Base-by-base conservation (phyloP, 2,329 filamentous ascomycete genomes). In the Rhinocladiella mackenziei region DNA sequence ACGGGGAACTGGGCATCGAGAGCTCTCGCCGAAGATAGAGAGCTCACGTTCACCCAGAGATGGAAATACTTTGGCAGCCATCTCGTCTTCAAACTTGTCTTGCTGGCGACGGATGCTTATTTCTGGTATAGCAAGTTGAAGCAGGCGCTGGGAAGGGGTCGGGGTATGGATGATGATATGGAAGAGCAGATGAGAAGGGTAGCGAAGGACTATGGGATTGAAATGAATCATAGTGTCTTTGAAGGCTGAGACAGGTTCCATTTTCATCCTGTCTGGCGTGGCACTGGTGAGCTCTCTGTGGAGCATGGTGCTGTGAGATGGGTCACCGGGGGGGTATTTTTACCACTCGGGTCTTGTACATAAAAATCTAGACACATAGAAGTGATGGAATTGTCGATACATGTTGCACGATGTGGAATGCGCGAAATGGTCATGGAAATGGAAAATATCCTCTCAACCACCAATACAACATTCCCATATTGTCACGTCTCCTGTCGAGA, bases 151-250 rank as follows among this genome's bases (percentile, higher is more conserved):
- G 86, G 86, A 0, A 65, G 81, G 2, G 88, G 89, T 0, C 76
- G 81, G 7, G 89, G 89, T 0, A 92, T 97, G 85, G 92, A 97
- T 63, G 91, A 96, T 61, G 88, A 91, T 62, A 81, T 97, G 50
- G 92, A 97, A 71, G 77, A 78, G 60, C 78, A 84, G 56, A 94
- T 97, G 89, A 83, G 78, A 65, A 78, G 75, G 45, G 86, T 96
- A 74, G 91, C 89, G 1, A 87, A 85, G 62, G 89, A 94, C 56
- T 89, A 92, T 68, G 92, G 92, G 0, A 80, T 97, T 2, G 89
- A 97, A 65, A 67, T 97, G 54, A 85, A 94, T 62, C 87, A 94
- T 63, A 80, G 82, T 29, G 77, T 95, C 2, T 96, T 96, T 67
- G 87, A 94, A 44, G 89, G 91, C 5, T 50, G 39, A 50, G 15